These are phyloP conservation scores for Pugionium cornutum DNA, from an alignment of 345 rosid genomes.

Conservation along the genomic window DNA sequence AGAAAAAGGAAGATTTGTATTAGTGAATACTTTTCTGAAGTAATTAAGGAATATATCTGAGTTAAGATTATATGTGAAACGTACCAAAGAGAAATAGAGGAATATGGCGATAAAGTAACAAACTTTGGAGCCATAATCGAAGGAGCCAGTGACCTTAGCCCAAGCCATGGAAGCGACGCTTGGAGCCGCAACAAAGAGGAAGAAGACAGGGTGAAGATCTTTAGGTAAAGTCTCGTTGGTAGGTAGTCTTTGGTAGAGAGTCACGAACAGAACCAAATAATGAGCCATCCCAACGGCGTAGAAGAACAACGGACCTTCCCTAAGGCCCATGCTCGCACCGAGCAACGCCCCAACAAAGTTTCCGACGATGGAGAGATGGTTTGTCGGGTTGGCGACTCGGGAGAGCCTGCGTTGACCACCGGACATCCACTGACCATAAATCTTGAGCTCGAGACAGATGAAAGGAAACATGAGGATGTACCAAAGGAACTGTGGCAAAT, in stretches of 20 bases:
- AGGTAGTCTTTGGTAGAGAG: conserved; percentile 84
- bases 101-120: conserved; percentile 79
- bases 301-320: conserved; percentile 84
- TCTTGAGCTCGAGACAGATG: conserved; percentile 69
- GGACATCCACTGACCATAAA: conserved; percentile 94
- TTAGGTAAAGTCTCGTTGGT: conserved; percentile 78
- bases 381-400: conserved; percentile 80
- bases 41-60: background rate
- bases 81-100: conserved; percentile 71
- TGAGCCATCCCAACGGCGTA: conserved; percentile 80
- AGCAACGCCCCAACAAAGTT: conserved; percentile 84
- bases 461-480: conserved; percentile 77
- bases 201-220: conserved; percentile 87
- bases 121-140: conserved; percentile 66
- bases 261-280: conserved; percentile 72
- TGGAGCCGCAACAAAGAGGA: conserved; percentile 83
- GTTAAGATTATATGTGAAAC: conserved; percentile 18
- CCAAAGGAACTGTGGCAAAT: conserved; percentile 58
- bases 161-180: conserved; percentile 91
- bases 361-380: conserved; percentile 77
- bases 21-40: background rate
- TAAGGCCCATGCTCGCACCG: conserved; percentile 79
- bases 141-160: conserved; percentile 75
- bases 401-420: conserved; percentile 84
- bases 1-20: conserved; percentile 2